Base-by-base conservation (phyloP, 2,329 filamentous ascomycete genomes). In the Sclerotinia subarctica region DNA sequence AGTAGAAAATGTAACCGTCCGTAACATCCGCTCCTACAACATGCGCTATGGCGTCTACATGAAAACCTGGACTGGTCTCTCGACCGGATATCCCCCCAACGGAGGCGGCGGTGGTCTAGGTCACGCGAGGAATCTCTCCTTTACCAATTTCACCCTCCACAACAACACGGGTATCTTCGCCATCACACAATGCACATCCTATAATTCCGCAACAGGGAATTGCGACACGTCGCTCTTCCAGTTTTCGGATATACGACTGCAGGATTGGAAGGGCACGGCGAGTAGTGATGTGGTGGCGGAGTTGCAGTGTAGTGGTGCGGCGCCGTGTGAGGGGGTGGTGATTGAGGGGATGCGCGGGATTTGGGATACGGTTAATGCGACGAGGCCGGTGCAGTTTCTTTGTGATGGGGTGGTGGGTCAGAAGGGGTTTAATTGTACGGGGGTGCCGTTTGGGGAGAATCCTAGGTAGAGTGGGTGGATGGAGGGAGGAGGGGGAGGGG, bases 11-110 rank as follows among this genome's bases (percentile, higher is more conserved):
- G 78, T 87, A 47, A 78, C 77, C 6, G 83, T 79, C 0, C 77
- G 79, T 11, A 83, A 86, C 71, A 79, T 86, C 44, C 78, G 77
- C 2, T 81, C 81, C 64, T 71, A 79, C 59, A 79, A 82, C 68
- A 85, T 66, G 64, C 82, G 64, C 15, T 66, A 66, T n/a, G 64
- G 64, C 19, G 64, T 59, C 6, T 85, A 85, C 71, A 75, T 87
- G 69, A 88, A 88, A 78, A 87, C 85, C 0, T 88, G 86, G 86
- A 84, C 84, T 0, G 84, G 83, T 24, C 76, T 82, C 13, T 79
- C 79, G 47, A 79, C 79, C 38, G 82, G 83, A 24, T 83, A 81
- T 63, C 83, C 84, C 1, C 85, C 85, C 1, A 88, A 88, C 70
- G 85, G 86, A 21, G 86, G 85, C 2, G 85, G 85, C 15, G 85